Conservation (phyloP, 2,329 filamentous ascomycete genomes). For the Xylariaceae sp. region DNA sequence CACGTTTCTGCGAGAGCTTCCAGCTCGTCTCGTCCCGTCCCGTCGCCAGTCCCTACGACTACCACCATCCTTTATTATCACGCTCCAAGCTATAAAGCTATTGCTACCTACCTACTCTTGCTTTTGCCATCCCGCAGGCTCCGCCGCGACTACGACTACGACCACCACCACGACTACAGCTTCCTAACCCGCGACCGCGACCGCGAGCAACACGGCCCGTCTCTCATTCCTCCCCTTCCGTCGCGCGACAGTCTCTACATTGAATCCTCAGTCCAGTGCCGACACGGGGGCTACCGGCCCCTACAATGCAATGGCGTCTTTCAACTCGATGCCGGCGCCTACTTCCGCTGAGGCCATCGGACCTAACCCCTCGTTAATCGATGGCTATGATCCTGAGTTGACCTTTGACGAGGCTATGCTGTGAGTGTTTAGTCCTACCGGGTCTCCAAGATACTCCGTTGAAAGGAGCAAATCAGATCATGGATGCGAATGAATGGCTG, state of each 20-base stretch:
- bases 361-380: constrained; percentile 43
- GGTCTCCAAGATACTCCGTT: neutral
- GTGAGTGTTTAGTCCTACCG: constrained; percentile 36
- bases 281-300: constrained; percentile 24
- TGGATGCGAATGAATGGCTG: neutral
- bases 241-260: neutral
- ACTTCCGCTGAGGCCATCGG: constrained; percentile 43
- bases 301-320: constrained; percentile 53
- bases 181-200: neutral
- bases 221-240: neutral
- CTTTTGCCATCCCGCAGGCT: neutral
- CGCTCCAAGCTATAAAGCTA: neutral
- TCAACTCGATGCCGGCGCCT: constrained; percentile 51
- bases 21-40: neutral
- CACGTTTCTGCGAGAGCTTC: neutral
- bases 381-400: constrained; percentile 48
- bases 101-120: neutral
- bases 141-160: neutral
- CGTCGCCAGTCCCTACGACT: neutral
- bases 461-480: too few species aligned
- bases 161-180: neutral
- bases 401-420: constrained; percentile 53
- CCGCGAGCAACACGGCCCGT: neutral
- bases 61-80: neutral
- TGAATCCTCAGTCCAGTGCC: constrained; percentile 14